Conservation (phyloP, 2,329 filamentous ascomycete species). For the Pyrenophora teres region DNA sequence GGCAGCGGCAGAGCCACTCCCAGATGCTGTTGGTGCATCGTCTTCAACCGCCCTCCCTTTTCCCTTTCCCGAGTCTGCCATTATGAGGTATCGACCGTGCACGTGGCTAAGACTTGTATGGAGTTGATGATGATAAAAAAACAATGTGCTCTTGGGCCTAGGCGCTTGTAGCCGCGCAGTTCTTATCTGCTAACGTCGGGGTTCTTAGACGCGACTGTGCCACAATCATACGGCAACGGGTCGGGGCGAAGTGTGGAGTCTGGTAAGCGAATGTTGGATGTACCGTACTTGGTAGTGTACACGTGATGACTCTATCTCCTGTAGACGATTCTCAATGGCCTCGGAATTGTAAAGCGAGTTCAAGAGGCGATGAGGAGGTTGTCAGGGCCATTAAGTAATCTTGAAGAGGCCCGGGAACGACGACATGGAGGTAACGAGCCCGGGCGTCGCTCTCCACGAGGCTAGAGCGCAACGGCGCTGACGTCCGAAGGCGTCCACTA, state of each 20-base stretch:
- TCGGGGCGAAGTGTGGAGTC: background rate
- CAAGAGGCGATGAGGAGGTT: background rate
- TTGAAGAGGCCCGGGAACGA: background rate
- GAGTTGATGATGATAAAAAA: too few relatives aligned
- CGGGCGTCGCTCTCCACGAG: background rate
- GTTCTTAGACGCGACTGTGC: constrained; percentile 5
- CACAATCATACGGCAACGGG: constrained; percentile 6
- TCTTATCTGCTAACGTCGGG: background rate
- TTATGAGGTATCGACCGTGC: background rate
- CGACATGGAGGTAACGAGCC: background rate
- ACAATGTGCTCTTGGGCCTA: background rate
- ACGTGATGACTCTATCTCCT: background rate
- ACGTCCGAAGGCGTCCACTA: background rate
- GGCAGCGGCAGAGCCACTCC: background rate
- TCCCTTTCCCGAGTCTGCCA: constrained; percentile 4
- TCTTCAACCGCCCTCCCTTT: constrained; percentile 3
- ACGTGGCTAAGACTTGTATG: background rate
- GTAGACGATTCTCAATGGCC: background rate
- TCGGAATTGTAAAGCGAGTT: background rate
- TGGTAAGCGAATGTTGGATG: constrained; percentile 12
- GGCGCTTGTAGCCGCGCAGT: background rate
- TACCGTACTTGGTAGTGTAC: background rate
- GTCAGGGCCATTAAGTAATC: background rate
- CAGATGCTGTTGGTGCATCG: background rate
- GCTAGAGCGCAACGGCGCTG: constrained; percentile 3